A percentile compares a stretch with the other conserved stretches of the same genome.
phyloP scores from a whole-genome alignment of 2,329 filamentous ascomycete species.

The Fusarium staphyleae region DNA sequence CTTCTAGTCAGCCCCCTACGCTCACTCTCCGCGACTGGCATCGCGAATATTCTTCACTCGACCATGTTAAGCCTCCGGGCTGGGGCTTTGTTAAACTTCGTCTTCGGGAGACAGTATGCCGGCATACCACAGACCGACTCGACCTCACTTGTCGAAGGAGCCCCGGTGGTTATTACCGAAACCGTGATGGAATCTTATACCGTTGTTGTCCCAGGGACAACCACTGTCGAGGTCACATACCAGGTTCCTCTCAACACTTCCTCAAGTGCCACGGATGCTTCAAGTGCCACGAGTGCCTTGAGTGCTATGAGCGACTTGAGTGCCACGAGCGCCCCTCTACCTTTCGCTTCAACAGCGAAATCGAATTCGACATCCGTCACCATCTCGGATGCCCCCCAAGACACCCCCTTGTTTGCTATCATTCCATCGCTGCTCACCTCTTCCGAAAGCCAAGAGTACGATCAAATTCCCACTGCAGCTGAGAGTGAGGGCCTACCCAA shows the following conservation, averaged over 20 bases:
- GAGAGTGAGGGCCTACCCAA: conserved; percentile 18
- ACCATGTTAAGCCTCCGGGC: conserved; percentile 50
- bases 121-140: conserved; percentile 53
- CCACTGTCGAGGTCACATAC: conserved; percentile 28
- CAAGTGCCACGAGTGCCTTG: background rate
- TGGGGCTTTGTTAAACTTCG: conserved; percentile 58
- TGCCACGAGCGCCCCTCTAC: conserved; percentile 2
- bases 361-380: conserved; percentile 11
- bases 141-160: conserved; percentile 25
- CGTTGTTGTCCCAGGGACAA: conserved; percentile 26
- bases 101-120: conserved; percentile 61
- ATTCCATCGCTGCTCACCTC: conserved; percentile 20
- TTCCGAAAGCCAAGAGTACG: conserved; percentile 12
- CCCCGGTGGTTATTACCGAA: conserved; percentile 24
- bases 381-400: conserved; percentile 5
- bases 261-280: conserved; percentile 2
- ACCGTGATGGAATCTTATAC: conserved; percentile 29
- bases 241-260: conserved; percentile 26
- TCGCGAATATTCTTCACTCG: conserved; percentile 47
- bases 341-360: conserved; percentile 21
- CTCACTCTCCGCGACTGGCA: conserved; percentile 37
- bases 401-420: conserved; percentile 26
- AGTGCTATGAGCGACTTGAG: too few relatives aligned
- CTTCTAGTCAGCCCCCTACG: conserved; percentile 14
- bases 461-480: conserved; percentile 13